Percentiles rank a stretch among this genome's conserved stretches.
Conservation (phyloP, 192 early-diverging fungal genomes). For the Coemansia sp. region DNA sequence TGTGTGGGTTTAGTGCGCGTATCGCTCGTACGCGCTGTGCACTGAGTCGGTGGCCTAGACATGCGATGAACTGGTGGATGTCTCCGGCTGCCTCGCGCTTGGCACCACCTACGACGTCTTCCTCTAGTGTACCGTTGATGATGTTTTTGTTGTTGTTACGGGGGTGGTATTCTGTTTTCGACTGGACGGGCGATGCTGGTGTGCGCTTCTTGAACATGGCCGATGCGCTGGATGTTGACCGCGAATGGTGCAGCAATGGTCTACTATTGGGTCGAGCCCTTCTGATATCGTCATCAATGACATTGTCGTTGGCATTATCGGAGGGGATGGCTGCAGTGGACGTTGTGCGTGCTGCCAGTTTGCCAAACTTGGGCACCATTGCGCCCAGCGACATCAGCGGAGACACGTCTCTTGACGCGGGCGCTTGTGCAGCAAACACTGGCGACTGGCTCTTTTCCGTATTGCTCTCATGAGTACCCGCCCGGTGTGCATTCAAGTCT, state of each 20-base stretch:
- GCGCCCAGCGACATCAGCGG: not conserved
- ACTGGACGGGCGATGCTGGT: not conserved
- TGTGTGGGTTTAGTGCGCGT: constrained; percentile 19
- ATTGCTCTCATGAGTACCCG: not conserved
- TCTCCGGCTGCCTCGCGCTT: constrained; percentile 39
- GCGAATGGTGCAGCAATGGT: constrained; percentile 9
- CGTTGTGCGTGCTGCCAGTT: not conserved
- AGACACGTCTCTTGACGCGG: not conserved
- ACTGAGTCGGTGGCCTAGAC: constrained; percentile 45
- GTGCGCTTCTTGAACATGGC: not conserved
- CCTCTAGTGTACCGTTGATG: no score
- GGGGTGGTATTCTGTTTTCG: constrained; percentile 3
- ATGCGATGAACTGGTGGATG: constrained; percentile 52
- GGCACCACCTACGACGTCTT: not conserved
- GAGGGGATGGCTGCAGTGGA: not conserved
- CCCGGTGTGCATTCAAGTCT: constrained; percentile 16
- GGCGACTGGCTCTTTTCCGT: not conserved
- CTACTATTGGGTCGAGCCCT: not conserved
- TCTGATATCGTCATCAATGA: not conserved
- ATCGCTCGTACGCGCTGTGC: constrained; percentile 26
- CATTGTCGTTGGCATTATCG: not conserved
- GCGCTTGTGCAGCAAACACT: not conserved
- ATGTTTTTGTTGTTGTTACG: not conserved
- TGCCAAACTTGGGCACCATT: not conserved
- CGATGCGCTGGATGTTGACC: not conserved